Base-by-base conservation (phyloP, 495 filamentous ascomycete genomes). In the Hypoxylon cercidicola region DNA sequence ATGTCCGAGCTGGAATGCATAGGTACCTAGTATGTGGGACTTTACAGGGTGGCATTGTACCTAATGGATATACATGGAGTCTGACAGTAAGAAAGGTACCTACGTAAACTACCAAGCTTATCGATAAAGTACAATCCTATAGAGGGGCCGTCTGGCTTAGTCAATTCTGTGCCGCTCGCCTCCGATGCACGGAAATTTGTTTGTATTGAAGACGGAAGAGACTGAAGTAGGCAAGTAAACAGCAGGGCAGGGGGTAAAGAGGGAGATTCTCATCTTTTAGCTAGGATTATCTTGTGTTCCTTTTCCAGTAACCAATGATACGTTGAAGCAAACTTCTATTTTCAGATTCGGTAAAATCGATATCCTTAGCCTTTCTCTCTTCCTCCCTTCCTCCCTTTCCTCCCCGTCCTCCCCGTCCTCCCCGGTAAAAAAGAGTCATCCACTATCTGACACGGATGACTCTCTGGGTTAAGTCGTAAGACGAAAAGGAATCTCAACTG, bases 141-240 rank as follows among this genome's bases (percentile, higher is more conserved):
- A 32, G 7, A 32, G 30, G 10, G 10, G 30, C 30, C 8, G 30
- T 32, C 9, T 10, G 8, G 23, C 23, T 25, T 5, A 2, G 23
- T 25, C 23, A 25, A 25, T 32, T 7, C 10, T 32, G 3, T 54
- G 49, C 28, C 58, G 45, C 41, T 32, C 40, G 19, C 37, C 62
- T 65, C 62, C 62, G 62, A 59, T 59, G 15, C 48, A 48, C 48
- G 62, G 49, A 54, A 54, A 65, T 59, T 10, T 10, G 1, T 11
- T n/a, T n/a, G n/a, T n/a, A n/a, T n/a, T n/a, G n/a, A n/a, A n/a
- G n/a, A n/a, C n/a, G n/a, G n/a, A n/a, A n/a, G 7, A 7, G 3
- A 28, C 23, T 52, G 18, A 23, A 39, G 34, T 6, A 32, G 45
- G 25, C 13, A 48, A 30, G 23, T 15, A 15, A 32, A 6, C 20